Percentiles rank a stretch among this genome's conserved stretches.
phyloP scores from a whole-genome alignment of 352 stramenopile species.

The Chrysophaeum taylorii region DNA sequence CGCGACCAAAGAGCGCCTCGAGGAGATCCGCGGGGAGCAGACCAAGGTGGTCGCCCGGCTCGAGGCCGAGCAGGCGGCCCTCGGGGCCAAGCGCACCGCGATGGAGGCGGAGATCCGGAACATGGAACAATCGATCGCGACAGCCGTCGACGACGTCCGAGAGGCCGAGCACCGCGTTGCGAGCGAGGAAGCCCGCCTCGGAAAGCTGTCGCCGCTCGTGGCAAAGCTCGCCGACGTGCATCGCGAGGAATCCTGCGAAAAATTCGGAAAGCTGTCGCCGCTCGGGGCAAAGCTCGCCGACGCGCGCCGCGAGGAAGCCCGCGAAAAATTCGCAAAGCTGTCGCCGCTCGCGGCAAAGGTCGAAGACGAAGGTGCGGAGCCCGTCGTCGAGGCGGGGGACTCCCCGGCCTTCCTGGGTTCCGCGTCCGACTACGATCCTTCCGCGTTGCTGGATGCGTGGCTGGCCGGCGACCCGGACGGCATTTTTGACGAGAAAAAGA shows the following conservation, averaged over 20 bases:
- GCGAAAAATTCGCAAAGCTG: neutral
- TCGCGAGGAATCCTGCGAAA: neutral
- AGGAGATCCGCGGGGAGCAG: neutral
- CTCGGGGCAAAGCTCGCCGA: neutral
- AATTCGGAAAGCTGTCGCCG: neutral
- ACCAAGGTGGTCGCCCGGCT: neutral
- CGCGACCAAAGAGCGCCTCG: neutral
- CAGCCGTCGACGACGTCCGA: neutral
- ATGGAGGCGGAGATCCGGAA: neutral
- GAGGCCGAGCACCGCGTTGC: neutral
- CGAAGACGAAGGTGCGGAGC: neutral
- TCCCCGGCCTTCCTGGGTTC: neutral
- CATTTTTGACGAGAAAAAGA: neutral
- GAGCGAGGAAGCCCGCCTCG: neutral
- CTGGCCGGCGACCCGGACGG: neutral
- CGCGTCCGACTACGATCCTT: neutral
- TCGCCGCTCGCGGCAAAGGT: neutral
- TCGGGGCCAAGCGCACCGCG: neutral
- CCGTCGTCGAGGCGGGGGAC: neutral
- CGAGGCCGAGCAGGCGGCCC: neutral
- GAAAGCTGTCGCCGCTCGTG: neutral
- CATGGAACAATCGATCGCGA: neutral
- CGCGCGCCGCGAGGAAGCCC: neutral
- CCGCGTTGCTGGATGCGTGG: constrained; percentile 1
- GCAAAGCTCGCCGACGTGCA: neutral